Percentiles rank a stretch among this genome's conserved stretches.
Evolutionary conservation across 2,329 filamentous ascomycete species (phyloP).

Genomic region (Botrytis hyacinthi): DNA sequence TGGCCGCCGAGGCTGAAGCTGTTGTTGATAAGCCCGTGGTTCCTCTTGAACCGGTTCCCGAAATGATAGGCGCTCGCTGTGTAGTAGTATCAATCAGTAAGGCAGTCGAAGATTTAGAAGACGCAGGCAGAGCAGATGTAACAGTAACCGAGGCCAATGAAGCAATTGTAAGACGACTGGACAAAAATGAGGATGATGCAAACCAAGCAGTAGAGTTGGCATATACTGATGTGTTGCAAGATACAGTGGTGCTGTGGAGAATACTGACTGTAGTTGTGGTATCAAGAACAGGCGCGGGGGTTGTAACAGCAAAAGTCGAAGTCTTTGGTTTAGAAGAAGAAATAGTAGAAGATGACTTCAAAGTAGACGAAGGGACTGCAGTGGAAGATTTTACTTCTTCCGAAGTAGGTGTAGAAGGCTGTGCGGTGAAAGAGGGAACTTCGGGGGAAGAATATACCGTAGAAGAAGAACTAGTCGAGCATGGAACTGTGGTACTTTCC

Average conservation of each 20-base stretch:
- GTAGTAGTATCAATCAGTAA: slow-evolving; percentile 14
- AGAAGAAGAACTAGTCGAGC: slow-evolving; percentile 6
- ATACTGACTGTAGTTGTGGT: neutral
- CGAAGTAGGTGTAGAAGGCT: neutral
- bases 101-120: neutral
- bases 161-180: slow-evolving; percentile 5
- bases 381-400: neutral
- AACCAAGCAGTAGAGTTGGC: slow-evolving; percentile 2
- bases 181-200: neutral
- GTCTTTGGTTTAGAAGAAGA: neutral
- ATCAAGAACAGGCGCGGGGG: neutral
- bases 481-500: neutral
- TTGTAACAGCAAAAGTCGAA: neutral
- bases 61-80: neutral
- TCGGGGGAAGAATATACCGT: neutral
- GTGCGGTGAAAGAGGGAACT: neutral
- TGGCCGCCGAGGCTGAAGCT: neutral
- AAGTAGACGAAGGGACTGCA: neutral
- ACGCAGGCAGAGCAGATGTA: neutral
- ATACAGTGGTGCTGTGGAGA: slow-evolving; percentile 6
- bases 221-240: slow-evolving; percentile 5
- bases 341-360: neutral
- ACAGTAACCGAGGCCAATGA: neutral
- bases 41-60: neutral
- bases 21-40: neutral